These are phyloP conservation scores for Haplosporangium sp. DNA, from an alignment of 371 early-diverging fungal species.

Conservation along the genomic window DNA sequence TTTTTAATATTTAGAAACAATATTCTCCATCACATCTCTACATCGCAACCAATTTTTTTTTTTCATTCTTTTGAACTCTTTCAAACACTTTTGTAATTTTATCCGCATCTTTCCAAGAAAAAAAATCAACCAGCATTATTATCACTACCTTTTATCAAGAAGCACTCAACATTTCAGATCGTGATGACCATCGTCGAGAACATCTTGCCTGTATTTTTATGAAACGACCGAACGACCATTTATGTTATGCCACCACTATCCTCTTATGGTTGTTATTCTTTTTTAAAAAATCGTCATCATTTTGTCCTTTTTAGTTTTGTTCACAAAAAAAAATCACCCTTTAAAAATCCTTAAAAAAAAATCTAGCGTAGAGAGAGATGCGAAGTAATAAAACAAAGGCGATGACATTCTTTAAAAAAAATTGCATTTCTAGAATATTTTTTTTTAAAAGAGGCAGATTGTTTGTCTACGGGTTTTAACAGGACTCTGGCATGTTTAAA, in stretches of 20 bases:
- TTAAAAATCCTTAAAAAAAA: not conserved
- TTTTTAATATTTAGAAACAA: conserved; percentile 15
- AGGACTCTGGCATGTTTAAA: too few species aligned
- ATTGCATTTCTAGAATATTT: too few species aligned
- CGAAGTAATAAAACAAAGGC: conserved; percentile 2
- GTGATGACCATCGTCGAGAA: conserved; percentile 48
- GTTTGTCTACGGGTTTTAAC: too few species aligned
- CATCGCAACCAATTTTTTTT: not conserved
- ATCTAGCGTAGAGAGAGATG: not conserved
- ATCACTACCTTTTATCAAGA: not conserved
- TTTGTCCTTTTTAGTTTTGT: conserved; percentile 11
- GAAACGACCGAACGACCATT: conserved; percentile 32
- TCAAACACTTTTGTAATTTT: conserved; percentile 9
- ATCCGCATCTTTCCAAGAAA: conserved; percentile 9
- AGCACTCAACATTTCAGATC: conserved; percentile 19
- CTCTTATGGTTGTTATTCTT: not conserved
- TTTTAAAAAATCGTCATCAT: not conserved
- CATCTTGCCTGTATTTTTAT: conserved; percentile 29
- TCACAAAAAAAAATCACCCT: not conserved
- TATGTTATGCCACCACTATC: conserved; percentile 1
- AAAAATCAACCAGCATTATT: not conserved
- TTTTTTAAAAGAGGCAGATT: too few species aligned
- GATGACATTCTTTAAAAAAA: not conserved
- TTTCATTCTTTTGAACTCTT: not conserved
- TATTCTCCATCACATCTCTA: not conserved